phyloP scores from a whole-genome alignment of 768 basidiomycete genomes.

The Tephrocybe rancida region DNA sequence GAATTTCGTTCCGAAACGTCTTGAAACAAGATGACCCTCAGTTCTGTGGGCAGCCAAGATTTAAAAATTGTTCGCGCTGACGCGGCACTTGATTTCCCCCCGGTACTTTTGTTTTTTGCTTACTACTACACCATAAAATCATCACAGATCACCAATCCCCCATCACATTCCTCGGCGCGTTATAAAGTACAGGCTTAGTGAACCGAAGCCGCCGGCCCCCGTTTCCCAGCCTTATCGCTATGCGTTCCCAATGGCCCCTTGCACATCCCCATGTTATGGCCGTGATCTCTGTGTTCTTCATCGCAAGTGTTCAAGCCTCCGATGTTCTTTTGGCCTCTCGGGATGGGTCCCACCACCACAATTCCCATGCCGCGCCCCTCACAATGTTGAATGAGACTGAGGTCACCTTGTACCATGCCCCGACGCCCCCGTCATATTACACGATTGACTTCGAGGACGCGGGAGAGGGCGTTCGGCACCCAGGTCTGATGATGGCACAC shows the following conservation, averaged over 20 bases:
- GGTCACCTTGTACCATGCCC: conserved; percentile 60
- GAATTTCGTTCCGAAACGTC: conserved; percentile 11
- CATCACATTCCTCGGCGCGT: conserved; percentile 4
- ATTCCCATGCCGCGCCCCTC: conserved; percentile 50
- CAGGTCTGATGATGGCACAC: conserved; percentile 76
- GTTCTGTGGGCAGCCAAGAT: not conserved
- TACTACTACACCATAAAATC: conserved; percentile 8
- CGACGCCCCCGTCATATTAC: conserved; percentile 82
- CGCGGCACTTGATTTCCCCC: conserved; percentile 1
- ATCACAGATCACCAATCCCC: conserved; percentile 10
- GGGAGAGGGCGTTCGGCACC: conserved; percentile 49
- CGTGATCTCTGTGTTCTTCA: conserved; percentile 13
- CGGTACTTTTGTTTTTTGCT: conserved; percentile 13
- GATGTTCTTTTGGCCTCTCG: conserved; percentile 19
- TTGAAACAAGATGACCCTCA: not conserved
- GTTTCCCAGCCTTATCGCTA: conserved; percentile 8
- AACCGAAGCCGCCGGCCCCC: conserved; percentile 2
- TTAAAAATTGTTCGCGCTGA: conserved; percentile 3
- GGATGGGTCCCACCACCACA: conserved; percentile 49
- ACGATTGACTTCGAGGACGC: conserved; percentile 72
- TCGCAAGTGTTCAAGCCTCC: conserved; percentile 20
- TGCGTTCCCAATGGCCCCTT: conserved; percentile 14
- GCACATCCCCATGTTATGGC: conserved; percentile 5
- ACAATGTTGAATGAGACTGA: conserved; percentile 79
- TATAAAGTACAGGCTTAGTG: conserved; percentile 9